phyloP scores from a whole-genome alignment of 345 rosid genomes.

The Eucalyptus decipiens region DNA sequence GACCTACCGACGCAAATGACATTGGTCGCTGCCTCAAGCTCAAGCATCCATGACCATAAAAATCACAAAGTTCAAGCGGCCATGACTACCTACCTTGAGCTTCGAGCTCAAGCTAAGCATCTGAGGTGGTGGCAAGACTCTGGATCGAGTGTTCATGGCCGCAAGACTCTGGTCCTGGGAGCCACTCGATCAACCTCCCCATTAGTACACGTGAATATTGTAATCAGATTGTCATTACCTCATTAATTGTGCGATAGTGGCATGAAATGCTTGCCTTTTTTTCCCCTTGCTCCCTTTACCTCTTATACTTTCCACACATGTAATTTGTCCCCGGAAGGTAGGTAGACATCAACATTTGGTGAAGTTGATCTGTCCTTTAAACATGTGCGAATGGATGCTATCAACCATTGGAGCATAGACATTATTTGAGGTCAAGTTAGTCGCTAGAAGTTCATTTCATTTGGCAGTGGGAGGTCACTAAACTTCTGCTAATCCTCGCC shows the following conservation, averaged over 20 bases:
- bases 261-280: background rate
- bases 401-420: background rate
- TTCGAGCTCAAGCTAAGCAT: background rate
- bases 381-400: background rate
- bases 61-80: background rate
- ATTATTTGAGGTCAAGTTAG: background rate
- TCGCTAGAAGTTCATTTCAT: background rate
- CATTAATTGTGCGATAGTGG: background rate
- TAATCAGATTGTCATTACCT: background rate
- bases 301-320: background rate
- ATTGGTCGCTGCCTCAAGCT: background rate
- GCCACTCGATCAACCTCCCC: background rate
- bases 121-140: accelerated
- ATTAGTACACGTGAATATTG: background rate
- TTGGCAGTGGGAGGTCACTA: too few relatives aligned
- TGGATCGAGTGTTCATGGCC: background rate
- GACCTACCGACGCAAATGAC: accelerated
- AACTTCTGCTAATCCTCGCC: too few relatives aligned
- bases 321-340: background rate
- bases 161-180: background rate
- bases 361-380: too few relatives aligned
- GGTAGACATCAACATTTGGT: too few relatives aligned
- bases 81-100: background rate
- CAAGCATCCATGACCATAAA: background rate
- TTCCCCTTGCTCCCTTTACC: background rate